Evolutionary conservation across 352 stramenopile species (phyloP).

Genomic region (Globisporangium spinosum): DNA sequence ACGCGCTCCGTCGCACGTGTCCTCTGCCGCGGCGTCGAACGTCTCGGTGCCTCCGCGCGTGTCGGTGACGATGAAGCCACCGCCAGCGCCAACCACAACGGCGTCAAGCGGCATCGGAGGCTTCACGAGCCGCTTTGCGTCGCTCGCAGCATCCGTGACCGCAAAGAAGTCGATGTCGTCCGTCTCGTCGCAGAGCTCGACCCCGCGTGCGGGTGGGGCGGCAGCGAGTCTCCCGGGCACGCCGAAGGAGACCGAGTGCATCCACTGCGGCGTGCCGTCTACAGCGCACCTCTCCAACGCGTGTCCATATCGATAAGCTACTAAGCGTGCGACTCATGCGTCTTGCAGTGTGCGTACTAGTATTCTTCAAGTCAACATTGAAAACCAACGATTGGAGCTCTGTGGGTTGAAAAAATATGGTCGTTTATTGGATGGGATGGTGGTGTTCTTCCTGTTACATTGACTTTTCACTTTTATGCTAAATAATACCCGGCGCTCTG

Average conservation of each 20-base stretch:
- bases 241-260: conserved; percentile 36
- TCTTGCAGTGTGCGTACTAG: background rate
- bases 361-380: background rate
- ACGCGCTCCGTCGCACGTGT: conserved; percentile 31
- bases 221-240: conserved; percentile 22
- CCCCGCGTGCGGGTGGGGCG: conserved; percentile 26
- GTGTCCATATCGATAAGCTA: conserved; percentile 49
- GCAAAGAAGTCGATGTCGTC: conserved; percentile 39
- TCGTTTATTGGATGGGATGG: conserved; percentile 12
- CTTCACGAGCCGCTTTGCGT: conserved; percentile 62
- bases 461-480: conserved; percentile 25
- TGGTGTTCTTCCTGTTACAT: conserved; percentile 19
- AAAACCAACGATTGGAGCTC: background rate
- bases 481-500: conserved; percentile 22
- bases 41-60: conserved; percentile 34
- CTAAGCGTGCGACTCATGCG: background rate
- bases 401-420: background rate
- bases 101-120: conserved; percentile 16
- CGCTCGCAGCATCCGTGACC: conserved; percentile 46
- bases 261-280: conserved; percentile 42
- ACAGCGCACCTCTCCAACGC: conserved; percentile 40
- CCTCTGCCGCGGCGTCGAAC: conserved; percentile 15
- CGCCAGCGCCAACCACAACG: conserved; percentile 24
- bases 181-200: conserved; percentile 21
- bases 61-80: conserved; percentile 19